Percentiles rank a stretch among this genome's conserved stretches.
Evolutionary conservation across 768 basidiomycete species (phyloP).

Genomic region (Leccinum variicolor): DNA sequence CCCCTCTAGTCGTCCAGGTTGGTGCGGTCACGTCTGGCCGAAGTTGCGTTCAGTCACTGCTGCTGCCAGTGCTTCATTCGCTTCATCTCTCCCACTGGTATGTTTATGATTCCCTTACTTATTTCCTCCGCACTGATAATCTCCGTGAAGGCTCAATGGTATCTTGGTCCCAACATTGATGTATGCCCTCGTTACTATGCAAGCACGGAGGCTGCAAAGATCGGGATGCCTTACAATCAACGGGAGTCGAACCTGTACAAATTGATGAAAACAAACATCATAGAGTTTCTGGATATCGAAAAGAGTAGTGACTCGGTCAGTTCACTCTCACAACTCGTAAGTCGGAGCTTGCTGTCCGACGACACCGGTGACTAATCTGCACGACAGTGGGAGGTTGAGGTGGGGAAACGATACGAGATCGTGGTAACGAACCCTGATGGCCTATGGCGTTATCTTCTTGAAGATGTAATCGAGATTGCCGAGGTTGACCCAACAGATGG

Average conservation of each 20-base stretch:
- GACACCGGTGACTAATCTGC: background rate
- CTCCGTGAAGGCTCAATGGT: background rate
- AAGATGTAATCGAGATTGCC: background rate
- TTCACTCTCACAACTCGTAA: background rate
- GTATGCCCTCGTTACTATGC: background rate
- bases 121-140: background rate
- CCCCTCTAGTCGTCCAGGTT: background rate
- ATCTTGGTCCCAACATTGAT: background rate
- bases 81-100: background rate
- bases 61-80: background rate
- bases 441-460: background rate
- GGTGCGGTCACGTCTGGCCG: background rate
- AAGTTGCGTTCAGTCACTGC: background rate
- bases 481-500: background rate
- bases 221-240: background rate
- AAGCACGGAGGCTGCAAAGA: background rate
- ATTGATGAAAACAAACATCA: background rate
- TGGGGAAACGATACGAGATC: background rate
- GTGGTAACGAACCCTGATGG: background rate
- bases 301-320: background rate
- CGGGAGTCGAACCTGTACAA: background rate
- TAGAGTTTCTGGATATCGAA: background rate
- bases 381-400: background rate
- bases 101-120: background rate
- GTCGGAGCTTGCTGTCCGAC: background rate